These are phyloP conservation scores for Warburgia ugandensis DNA, from an alignment of 164 flowering plant genomes.

Conservation along the genomic window DNA sequence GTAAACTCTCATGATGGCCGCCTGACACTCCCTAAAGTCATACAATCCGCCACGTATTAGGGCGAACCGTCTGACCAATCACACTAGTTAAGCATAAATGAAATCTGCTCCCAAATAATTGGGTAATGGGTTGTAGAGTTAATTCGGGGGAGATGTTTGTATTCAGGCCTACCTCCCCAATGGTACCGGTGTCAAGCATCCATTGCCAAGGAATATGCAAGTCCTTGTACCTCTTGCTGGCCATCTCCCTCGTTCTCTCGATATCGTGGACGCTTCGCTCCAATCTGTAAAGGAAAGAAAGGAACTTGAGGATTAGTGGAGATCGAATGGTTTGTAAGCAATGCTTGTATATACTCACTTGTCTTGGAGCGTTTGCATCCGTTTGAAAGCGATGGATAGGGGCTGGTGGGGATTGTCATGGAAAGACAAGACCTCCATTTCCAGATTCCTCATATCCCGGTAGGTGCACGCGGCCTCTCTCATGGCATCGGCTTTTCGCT, in stretches of 20 bases:
- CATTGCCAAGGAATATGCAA: slow-evolving; percentile 24
- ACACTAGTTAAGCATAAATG: too few relatives aligned
- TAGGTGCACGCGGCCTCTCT: slow-evolving; percentile 71
- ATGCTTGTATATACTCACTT: slow-evolving; percentile 50
- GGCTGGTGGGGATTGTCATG: slow-evolving; percentile 45
- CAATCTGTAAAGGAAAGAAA: slow-evolving; percentile 31
- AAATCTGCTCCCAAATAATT: background rate
- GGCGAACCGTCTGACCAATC: too few relatives aligned
- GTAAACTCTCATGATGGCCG: too few relatives aligned
- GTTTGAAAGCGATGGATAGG: slow-evolving; percentile 28
- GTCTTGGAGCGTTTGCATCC: slow-evolving; percentile 62
- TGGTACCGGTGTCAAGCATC: slow-evolving; percentile 26
- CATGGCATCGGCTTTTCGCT: slow-evolving; percentile 67
- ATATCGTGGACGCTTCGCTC: slow-evolving; percentile 41
- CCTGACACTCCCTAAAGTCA: too few relatives aligned
- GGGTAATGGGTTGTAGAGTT: background rate
- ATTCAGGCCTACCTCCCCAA: slow-evolving; percentile 44
- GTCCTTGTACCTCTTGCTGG: slow-evolving; percentile 41
- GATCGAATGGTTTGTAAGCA: background rate
- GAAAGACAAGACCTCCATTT: slow-evolving; percentile 39
- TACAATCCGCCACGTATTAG: too few relatives aligned
- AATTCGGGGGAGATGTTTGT: background rate
- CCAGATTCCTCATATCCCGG: slow-evolving; percentile 55
- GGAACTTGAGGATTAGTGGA: background rate
- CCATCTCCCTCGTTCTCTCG: slow-evolving; percentile 44